Conservation (phyloP, 208 protist genomes). For the Spongospora subterranea region DNA sequence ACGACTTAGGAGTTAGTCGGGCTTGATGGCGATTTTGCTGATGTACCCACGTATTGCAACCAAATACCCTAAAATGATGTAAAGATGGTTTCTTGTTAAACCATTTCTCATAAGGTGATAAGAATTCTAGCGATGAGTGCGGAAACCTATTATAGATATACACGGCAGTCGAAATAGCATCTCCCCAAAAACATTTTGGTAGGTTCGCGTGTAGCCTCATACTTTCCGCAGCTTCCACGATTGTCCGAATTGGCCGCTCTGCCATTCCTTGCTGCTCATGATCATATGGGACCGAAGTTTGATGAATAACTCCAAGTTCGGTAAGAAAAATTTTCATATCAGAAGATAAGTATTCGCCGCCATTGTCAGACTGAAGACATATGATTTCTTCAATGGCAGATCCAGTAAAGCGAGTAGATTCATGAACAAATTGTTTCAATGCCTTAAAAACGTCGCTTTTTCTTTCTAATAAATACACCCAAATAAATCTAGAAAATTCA, state of each 20-base stretch:
- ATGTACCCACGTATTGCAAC: neutral
- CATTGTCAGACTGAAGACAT: neutral
- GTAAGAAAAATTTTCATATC: neutral
- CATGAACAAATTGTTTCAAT: neutral
- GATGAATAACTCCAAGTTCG: neutral
- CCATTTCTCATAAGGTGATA: neutral
- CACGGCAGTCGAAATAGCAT: neutral
- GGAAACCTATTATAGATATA: slow-evolving; percentile 15
- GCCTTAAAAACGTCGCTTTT: neutral
- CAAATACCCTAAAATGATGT: neutral
- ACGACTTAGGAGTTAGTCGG: neutral
- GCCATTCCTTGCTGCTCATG: neutral
- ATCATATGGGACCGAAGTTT: neutral
- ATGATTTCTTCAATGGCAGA: neutral
- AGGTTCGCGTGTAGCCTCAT: neutral
- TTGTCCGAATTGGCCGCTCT: neutral
- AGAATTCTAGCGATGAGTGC: neutral
- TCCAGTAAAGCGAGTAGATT: neutral
- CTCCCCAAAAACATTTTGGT: neutral
- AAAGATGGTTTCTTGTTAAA: neutral
- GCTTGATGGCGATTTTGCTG: neutral
- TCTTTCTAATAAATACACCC: neutral
- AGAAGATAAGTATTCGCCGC: neutral
- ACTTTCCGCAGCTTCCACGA: neutral
- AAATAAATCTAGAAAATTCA: neutral